Evolutionary conservation across 2,329 filamentous ascomycete species (phyloP).

Genomic region (Fusarium stilboides): DNA sequence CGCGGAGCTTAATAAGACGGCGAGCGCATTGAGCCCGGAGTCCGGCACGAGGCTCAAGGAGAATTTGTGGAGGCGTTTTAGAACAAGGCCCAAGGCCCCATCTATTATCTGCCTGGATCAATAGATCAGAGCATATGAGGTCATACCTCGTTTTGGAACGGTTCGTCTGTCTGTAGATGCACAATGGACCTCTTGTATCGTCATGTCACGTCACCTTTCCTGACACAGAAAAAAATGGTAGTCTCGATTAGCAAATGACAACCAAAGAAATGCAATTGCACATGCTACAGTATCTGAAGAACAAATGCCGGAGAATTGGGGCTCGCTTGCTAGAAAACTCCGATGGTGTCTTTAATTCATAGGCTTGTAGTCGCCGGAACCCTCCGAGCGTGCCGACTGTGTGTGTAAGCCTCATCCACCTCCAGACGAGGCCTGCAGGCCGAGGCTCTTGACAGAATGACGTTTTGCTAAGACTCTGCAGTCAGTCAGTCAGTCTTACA

Average conservation of each 20-base stretch:
- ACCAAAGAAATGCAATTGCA: background rate
- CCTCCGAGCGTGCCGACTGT: slow-evolving; percentile 29
- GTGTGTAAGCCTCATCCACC: slow-evolving; percentile 30
- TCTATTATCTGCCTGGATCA: background rate
- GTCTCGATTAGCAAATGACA: background rate
- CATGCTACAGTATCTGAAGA: background rate
- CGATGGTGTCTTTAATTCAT: background rate
- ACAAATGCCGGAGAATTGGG: background rate
- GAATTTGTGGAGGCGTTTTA: slow-evolving; percentile 4
- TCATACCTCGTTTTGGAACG: slow-evolving; percentile 11
- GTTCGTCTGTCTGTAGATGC: background rate
- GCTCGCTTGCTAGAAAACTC: background rate
- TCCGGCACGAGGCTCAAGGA: slow-evolving; percentile 9
- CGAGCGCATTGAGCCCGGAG: slow-evolving; percentile 21
- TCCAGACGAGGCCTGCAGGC: background rate
- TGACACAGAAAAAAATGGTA: slow-evolving; percentile 1
- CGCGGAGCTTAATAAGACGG: slow-evolving; percentile 12
- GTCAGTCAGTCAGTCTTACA: slow-evolving; percentile 14
- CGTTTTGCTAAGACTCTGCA: slow-evolving; percentile 19
- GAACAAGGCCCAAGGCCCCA: background rate
- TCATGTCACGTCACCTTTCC: slow-evolving; percentile 13
- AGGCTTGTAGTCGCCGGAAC: slow-evolving; percentile 2
- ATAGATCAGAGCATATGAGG: slow-evolving; percentile 22
- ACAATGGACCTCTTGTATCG: background rate
- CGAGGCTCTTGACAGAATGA: slow-evolving; percentile 25